These are phyloP conservation scores for Epichloe glyceriae DNA, from an alignment of 2,329 filamentous ascomycete species.

Conservation along the genomic window DNA sequence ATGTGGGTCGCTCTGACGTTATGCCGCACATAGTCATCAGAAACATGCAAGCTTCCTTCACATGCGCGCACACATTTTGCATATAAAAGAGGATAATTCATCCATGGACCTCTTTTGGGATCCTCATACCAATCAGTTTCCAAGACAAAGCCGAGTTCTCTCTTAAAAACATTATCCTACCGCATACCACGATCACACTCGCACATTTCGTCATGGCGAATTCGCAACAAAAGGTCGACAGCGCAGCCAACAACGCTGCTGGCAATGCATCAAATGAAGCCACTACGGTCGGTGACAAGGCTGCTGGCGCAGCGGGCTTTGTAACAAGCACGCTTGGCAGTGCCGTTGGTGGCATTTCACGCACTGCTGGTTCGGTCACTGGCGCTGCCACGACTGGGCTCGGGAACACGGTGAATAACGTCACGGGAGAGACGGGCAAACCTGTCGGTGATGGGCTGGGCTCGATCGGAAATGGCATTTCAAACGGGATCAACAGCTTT, in stretches of 20 bases:
- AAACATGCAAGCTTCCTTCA: neutral
- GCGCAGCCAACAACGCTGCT: slow-evolving; percentile 3
- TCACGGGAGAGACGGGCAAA: slow-evolving; percentile 39
- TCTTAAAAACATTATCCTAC: neutral
- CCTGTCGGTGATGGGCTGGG: slow-evolving; percentile 43
- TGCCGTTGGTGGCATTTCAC: slow-evolving; percentile 25
- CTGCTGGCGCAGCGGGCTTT: slow-evolving; percentile 24
- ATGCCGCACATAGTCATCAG: neutral
- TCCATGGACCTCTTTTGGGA: too few species aligned
- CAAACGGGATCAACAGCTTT: slow-evolving; percentile 35
- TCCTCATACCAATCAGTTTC: too few species aligned
- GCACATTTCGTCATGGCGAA: slow-evolving; percentile 6
- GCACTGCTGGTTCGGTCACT: slow-evolving; percentile 28
- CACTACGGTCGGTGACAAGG: slow-evolving; percentile 16
- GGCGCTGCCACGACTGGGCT: slow-evolving; percentile 43
- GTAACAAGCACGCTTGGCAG: slow-evolving; percentile 28
- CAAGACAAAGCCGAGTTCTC: neutral
- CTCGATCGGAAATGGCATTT: slow-evolving; percentile 38
- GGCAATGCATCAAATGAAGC: slow-evolving; percentile 9
- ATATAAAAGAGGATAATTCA: neutral
- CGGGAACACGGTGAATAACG: slow-evolving; percentile 40
- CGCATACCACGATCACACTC: neutral
- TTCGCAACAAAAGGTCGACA: slow-evolving; percentile 1
- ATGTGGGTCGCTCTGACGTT: slow-evolving; percentile 3
- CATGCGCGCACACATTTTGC: neutral